These are phyloP conservation scores for Karstenula rhodostoma DNA, from an alignment of 2,329 filamentous ascomycete genomes.

Conservation along the genomic window DNA sequence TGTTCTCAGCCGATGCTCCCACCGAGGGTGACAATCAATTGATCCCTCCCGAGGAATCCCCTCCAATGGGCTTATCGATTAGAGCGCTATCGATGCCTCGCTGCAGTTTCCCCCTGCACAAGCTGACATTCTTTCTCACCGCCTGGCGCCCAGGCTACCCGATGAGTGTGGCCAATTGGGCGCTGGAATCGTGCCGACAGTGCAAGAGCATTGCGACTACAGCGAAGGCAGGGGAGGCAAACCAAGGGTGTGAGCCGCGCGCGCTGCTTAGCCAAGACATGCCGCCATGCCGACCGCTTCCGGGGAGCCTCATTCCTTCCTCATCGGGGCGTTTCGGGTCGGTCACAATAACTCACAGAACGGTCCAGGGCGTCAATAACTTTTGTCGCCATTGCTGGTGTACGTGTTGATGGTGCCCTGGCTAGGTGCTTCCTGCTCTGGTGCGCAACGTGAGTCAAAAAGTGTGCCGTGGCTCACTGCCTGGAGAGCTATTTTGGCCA, in stretches of 20 bases:
- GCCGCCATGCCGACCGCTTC: constrained; percentile 7
- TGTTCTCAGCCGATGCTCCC: background rate
- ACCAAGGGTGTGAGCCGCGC: no score
- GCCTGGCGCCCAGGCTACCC: constrained; percentile 9
- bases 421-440: background rate
- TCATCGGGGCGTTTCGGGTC: background rate
- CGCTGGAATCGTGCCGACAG: no score
- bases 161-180: background rate
- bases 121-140: constrained; percentile 11
- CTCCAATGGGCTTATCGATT: constrained; percentile 10
- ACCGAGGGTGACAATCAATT: background rate
- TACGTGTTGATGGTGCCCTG: background rate
- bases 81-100: constrained; percentile 11
- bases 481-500: background rate
- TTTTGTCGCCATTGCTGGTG: background rate
- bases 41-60: background rate
- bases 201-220: background rate
- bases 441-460: background rate
- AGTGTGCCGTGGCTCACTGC: background rate
- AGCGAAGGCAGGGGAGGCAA: background rate
- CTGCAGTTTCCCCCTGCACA: constrained; percentile 6
- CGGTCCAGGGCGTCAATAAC: background rate
- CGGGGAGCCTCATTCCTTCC: constrained; percentile 3
- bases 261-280: background rate
- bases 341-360: background rate